Conservation (phyloP, 495 filamentous ascomycete species). For the Pseudoneurospora amorphoporcata region DNA sequence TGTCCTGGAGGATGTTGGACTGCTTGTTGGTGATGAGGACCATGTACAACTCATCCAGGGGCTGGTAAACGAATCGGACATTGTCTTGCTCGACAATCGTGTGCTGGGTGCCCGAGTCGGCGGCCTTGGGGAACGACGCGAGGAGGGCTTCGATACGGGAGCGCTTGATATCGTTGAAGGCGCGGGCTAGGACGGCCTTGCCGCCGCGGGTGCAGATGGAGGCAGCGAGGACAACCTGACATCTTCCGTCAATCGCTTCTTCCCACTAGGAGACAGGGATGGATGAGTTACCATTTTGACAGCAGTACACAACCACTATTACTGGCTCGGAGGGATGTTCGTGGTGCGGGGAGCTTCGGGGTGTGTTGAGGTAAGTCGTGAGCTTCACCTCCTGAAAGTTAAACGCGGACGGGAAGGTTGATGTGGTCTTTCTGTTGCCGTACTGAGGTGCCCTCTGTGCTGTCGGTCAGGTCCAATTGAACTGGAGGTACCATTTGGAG, state of each 20-base stretch:
- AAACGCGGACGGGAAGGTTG: slow-evolving; percentile 6
- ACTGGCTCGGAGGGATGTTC: background rate
- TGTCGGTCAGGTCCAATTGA: background rate
- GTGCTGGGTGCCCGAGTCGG: slow-evolving; percentile 88
- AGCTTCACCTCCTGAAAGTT: slow-evolving; percentile 15
- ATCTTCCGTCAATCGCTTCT: slow-evolving; percentile 5
- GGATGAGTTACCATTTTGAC: slow-evolving; percentile 16
- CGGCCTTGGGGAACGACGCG: slow-evolving; percentile 93
- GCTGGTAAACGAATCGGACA: slow-evolving; percentile 98
- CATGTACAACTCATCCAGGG: slow-evolving; percentile 97
- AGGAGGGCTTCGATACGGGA: slow-evolving; percentile 93
- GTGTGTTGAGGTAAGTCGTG: background rate
- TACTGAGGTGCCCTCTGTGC: background rate
- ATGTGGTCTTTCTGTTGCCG: slow-evolving; percentile 17
- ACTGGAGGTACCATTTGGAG: background rate
- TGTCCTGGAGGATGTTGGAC: slow-evolving; percentile 98
- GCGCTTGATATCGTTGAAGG: slow-evolving; percentile 92
- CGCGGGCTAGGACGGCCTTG: slow-evolving; percentile 91
- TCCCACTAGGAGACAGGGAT: background rate
- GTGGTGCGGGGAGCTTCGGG: background rate
- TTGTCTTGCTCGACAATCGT: slow-evolving; percentile 98
- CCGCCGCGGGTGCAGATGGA: slow-evolving; percentile 98
- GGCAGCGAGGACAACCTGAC: slow-evolving; percentile 85
- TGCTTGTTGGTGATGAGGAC: slow-evolving; percentile 98
- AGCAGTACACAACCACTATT: background rate